phyloP scores from a whole-genome alignment of 1,284 basidiomycete genomes.

The Phaffia rhodozyma region DNA sequence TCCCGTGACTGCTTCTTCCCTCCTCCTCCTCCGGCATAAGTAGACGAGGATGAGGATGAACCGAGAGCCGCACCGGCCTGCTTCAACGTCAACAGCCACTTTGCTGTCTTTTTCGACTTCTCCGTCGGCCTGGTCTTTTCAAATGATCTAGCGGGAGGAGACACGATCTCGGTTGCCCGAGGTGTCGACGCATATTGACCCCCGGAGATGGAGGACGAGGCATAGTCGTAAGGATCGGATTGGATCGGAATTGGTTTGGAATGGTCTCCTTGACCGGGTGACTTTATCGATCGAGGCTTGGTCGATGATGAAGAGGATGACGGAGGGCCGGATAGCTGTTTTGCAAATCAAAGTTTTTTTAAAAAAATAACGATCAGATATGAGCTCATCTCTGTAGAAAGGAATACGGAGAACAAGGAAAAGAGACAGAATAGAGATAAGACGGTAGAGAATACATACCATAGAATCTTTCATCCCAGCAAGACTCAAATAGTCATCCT shows the following conservation, averaged over 20 bases:
- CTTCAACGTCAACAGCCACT: slow-evolving; percentile 15
- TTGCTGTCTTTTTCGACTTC: slow-evolving; percentile 4
- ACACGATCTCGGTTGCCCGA: not conserved
- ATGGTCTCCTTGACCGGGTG: not conserved
- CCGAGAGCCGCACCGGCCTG: slow-evolving; percentile 3
- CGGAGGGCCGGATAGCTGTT: not conserved
- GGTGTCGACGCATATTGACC: not conserved
- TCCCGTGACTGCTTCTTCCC: not conserved
- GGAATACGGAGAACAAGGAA: not conserved
- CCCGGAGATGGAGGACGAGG: not conserved
- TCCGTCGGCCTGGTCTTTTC: not conserved
- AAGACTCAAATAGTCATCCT: too few relatives aligned
- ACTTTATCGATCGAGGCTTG: not conserved
- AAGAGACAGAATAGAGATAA: not conserved
- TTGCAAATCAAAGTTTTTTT: not conserved
- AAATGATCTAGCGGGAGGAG: not conserved
- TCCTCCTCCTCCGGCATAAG: too few relatives aligned
- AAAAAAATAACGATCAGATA: not conserved
- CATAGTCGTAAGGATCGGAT: too few relatives aligned
- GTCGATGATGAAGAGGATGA: not conserved
- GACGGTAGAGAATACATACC: not conserved
- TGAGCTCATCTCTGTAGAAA: not conserved
- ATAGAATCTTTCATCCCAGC: too few relatives aligned
- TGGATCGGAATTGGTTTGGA: not conserved
- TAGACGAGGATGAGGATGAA: too few relatives aligned